Percentiles rank a stretch among this genome's conserved stretches.
Evolutionary conservation across 2,329 filamentous ascomycete genomes (phyloP).

Genomic region (Daldinia sp.): DNA sequence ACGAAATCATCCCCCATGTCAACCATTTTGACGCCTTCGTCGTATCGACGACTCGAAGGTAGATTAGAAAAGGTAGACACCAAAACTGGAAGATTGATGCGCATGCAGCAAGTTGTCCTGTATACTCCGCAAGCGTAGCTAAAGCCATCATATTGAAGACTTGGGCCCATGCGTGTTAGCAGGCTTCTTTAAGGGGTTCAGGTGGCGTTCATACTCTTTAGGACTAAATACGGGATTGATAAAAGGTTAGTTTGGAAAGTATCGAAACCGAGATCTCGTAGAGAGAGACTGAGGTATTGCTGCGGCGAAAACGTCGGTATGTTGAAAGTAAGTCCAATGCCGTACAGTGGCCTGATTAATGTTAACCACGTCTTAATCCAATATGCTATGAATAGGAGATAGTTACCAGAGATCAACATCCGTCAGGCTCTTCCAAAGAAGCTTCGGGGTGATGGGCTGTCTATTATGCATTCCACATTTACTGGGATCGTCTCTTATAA

Average conservation of each 20-base stretch:
- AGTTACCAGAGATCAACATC: slow-evolving; percentile 62
- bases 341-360: slow-evolving; percentile 39
- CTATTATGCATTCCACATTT: slow-evolving; percentile 67
- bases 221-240: slow-evolving; percentile 54
- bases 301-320: slow-evolving; percentile 57
- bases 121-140: slow-evolving; percentile 53
- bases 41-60: slow-evolving; percentile 55
- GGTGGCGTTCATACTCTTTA: slow-evolving; percentile 46
- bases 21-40: slow-evolving; percentile 52
- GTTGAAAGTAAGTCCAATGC: slow-evolving; percentile 56
- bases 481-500: slow-evolving; percentile 63
- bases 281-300: slow-evolving; percentile 60
- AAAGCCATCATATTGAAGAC: slow-evolving; percentile 50
- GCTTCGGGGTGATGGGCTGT: slow-evolving; percentile 57
- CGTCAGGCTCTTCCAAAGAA: slow-evolving; percentile 57
- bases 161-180: slow-evolving; percentile 22
- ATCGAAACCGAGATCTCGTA: slow-evolving; percentile 59
- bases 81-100: slow-evolving; percentile 63
- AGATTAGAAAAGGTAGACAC: slow-evolving; percentile 67
- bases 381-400: not conserved
- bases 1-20: slow-evolving; percentile 53
- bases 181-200: not conserved
- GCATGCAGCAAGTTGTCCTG: slow-evolving; percentile 60
- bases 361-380: not conserved
- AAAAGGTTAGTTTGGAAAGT: slow-evolving; percentile 65